Conservation (phyloP, 306 rosid species). For the Acacia melanoxylon region DNA sequence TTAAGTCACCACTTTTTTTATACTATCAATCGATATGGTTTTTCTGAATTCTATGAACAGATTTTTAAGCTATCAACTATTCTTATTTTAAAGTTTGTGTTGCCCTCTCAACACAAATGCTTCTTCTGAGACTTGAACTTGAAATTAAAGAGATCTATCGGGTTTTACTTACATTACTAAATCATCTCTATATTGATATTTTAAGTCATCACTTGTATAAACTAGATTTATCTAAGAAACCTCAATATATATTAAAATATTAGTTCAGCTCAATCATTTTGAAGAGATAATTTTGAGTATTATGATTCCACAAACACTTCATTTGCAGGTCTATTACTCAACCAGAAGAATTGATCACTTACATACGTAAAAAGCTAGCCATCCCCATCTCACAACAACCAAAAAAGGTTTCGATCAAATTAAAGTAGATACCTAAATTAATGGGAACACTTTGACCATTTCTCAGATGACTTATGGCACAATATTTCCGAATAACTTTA, state of each 20-base stretch:
- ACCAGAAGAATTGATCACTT: neutral
- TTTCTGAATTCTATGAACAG: too few relatives aligned
- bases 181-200: too few relatives aligned
- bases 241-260: neutral
- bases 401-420: neutral
- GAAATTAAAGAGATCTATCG: too few relatives aligned
- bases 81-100: too few relatives aligned
- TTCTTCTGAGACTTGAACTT: accelerated
- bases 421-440: slow-evolving; percentile 5
- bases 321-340: neutral
- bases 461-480: neutral
- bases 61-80: too few relatives aligned
- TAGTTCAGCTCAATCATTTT: neutral
- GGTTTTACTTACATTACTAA: too few relatives aligned
- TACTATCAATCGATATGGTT: too few relatives aligned
- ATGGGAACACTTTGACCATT: slow-evolving; percentile 16
- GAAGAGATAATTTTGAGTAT: neutral
- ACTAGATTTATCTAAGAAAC: neutral
- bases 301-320: neutral
- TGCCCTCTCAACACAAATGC: accelerated
- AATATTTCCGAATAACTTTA: slow-evolving; percentile 24
- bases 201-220: neutral
- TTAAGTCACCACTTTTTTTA: too few relatives aligned
- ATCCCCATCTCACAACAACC: neutral
- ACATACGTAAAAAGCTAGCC: neutral